Evolutionary conservation across 306 rosid genomes (phyloP), one percentile per base, ranked within the genome.

Genomic region (Trichosanthes truncata): DNA sequence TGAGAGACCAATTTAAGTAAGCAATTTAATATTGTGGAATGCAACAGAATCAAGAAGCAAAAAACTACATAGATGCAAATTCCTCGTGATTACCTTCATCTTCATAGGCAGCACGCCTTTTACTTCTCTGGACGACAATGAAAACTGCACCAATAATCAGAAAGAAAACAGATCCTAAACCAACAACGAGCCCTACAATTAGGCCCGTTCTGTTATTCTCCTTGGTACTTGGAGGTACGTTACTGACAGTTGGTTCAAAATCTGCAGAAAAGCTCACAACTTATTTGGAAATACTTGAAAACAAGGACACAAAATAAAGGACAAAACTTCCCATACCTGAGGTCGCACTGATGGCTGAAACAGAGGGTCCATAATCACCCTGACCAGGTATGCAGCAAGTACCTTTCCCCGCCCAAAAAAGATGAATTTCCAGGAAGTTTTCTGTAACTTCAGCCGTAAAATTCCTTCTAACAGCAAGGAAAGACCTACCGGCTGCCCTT

Each of bases 321-420:
- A 79, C 56, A 40, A 65, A 18, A 81, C 48, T 33, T 52, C 48
- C 40, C 73, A 74, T 85, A 93, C 98, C 90, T 84, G 97, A 92
- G 49, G 72, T 84, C 29, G 95, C 92, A 31, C 88, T 90, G 81
- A 93, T 86, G 80, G 95, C 97, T 74, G 90, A 90, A 86, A 93
- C 79, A 78, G 88, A 71, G 81, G 98, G 97, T 3, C 98, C 98
- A 80, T 87, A 91, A 51, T 89, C 82, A 76, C 91, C 94, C 74
- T 77, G 90, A 11, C 0, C 7, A 60, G 95, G 97, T 59, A 90
- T 80, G 79, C 97, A 91, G 53, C 97, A 91, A 61, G 94, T 91
- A 49, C 98, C 98, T 81, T 93, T 93, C 53, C 98, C 98, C 21
- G 95, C 97, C 98, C 97, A 91, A 80, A 91, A 86, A 43, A 93